Evolutionary conservation across 495 filamentous ascomycete genomes (phyloP).

Genomic region (Aspergillus wentii): DNA sequence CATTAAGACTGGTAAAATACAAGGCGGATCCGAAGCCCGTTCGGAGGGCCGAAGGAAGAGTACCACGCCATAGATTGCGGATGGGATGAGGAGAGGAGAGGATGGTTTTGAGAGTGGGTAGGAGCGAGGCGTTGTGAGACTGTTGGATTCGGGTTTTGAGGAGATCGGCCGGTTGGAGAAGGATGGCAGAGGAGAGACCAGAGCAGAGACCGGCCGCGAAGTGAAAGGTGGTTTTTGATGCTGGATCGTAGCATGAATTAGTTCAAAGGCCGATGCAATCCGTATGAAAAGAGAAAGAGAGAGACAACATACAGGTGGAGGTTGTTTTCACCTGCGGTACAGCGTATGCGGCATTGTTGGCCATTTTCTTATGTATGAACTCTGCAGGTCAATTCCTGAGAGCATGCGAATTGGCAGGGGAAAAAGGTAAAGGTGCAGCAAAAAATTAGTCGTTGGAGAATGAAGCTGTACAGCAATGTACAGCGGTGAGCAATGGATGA

Average conservation of each 20-base stretch:
- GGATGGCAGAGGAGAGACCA: slow-evolving; percentile 77
- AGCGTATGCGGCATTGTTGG: slow-evolving; percentile 29
- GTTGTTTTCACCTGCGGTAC: slow-evolving; percentile 31
- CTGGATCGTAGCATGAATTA: slow-evolving; percentile 11
- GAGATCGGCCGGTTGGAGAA: slow-evolving; percentile 93
- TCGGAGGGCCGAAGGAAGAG: slow-evolving; percentile 82
- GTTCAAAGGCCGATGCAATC: not conserved
- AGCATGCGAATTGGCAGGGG: not conserved
- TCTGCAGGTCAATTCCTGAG: slow-evolving; percentile 1
- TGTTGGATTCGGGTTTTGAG: slow-evolving; percentile 90
- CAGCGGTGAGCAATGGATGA: too few relatives aligned
- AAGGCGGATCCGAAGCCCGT: slow-evolving; percentile 90
- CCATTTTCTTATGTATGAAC: slow-evolving; percentile 18
- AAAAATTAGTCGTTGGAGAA: too few relatives aligned
- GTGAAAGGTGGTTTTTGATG: slow-evolving; percentile 62
- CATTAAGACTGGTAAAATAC: slow-evolving; percentile 88
- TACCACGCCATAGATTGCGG: slow-evolving; percentile 87
- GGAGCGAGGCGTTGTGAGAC: slow-evolving; percentile 58
- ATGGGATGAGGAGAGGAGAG: slow-evolving; percentile 55
- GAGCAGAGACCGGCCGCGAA: slow-evolving; percentile 85
- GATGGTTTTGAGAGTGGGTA: slow-evolving; percentile 66
- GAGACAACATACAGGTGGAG: slow-evolving; percentile 24
- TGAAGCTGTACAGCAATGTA: too few relatives aligned
- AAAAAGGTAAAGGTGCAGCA: too few relatives aligned
- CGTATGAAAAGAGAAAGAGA: not conserved